Evolutionary conservation across 305 asterid genomes (phyloP).

Genomic region (Rubia tinctorum): DNA sequence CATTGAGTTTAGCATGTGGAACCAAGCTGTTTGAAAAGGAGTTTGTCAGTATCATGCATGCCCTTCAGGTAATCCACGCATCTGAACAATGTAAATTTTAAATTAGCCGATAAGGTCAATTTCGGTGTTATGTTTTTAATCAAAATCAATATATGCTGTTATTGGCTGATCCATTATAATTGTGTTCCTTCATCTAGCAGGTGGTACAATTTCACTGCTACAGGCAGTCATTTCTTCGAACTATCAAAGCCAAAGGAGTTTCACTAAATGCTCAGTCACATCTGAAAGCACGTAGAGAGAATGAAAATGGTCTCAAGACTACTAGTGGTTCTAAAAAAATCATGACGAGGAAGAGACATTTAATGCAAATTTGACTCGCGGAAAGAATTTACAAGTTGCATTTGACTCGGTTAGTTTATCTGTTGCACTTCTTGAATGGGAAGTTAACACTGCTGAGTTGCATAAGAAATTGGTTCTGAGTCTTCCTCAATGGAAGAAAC

Average conservation of each 20-base stretch:
- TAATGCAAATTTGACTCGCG: conserved; percentile 18
- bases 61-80: conserved; percentile 64
- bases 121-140: not conserved
- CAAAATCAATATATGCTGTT: not conserved
- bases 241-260: conserved; percentile 21
- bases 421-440: conserved; percentile 52
- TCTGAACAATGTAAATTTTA: not conserved
- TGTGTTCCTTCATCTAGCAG: conserved; percentile 24
- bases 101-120: not conserved
- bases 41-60: conserved; percentile 71
- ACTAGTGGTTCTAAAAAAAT: conserved; percentile 43
- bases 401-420: conserved; percentile 37
- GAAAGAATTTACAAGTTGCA: conserved; percentile 16
- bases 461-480: conserved; percentile 37
- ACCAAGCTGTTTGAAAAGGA: conserved; percentile 42
- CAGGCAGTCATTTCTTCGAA: conserved; percentile 30
- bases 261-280: conserved; percentile 21
- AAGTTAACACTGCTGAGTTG: conserved; percentile 47
- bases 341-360: conserved; percentile 28
- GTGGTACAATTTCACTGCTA: conserved; percentile 57
- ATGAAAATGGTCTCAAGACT: conserved; percentile 30
- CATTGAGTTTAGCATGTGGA: conserved; percentile 46
- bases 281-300: conserved; percentile 31
- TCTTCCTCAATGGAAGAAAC: conserved; percentile 50
- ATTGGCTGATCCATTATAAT: not conserved